A percentile compares a stretch with the other conserved stretches of the same genome.
These are phyloP conservation scores for Fusarium sp. DNA, from an alignment of 2,329 filamentous ascomycete genomes.

Conservation along the genomic window DNA sequence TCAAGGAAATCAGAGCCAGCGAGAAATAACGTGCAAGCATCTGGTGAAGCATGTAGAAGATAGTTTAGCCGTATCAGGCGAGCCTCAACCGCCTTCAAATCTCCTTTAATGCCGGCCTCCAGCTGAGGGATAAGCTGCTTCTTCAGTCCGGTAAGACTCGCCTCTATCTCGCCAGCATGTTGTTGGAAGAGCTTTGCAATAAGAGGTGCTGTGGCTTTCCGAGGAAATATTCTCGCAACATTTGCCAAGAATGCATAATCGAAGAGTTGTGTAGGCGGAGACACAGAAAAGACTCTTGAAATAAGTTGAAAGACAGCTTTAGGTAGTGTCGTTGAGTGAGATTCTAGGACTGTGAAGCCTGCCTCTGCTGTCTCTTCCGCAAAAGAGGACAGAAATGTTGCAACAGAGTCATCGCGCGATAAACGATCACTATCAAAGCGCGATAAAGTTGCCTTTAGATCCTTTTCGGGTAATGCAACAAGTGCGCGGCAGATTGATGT, in stretches of 20 bases:
- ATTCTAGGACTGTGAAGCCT: slow-evolving; percentile 51
- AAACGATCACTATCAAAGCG: slow-evolving; percentile 50
- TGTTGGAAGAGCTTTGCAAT: slow-evolving; percentile 62
- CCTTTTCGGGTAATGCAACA: slow-evolving; percentile 65
- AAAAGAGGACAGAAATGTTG: slow-evolving; percentile 75
- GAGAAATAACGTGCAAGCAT: slow-evolving; percentile 72
- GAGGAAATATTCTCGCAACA: slow-evolving; percentile 73
- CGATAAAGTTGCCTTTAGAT: slow-evolving; percentile 63
- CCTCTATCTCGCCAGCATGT: slow-evolving; percentile 62
- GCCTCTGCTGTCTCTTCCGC: slow-evolving; percentile 62
- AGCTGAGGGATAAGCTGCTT: slow-evolving; percentile 70
- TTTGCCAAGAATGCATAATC: slow-evolving; percentile 76
- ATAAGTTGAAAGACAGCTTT: slow-evolving; percentile 73
- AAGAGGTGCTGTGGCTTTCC: slow-evolving; percentile 67
- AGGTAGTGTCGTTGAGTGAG: slow-evolving; percentile 61
- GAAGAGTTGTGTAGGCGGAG: slow-evolving; percentile 61
- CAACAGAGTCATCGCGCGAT: slow-evolving; percentile 67
- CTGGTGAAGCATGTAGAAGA: slow-evolving; percentile 70
- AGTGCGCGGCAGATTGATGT: slow-evolving; percentile 73
- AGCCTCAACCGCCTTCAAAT: slow-evolving; percentile 65
- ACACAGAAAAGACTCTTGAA: slow-evolving; percentile 62
- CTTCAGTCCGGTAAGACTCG: slow-evolving; percentile 69
- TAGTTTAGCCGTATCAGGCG: slow-evolving; percentile 70
- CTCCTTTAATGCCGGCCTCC: slow-evolving; percentile 68
- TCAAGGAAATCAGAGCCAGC: slow-evolving; percentile 91